phyloP scores from a whole-genome alignment of 768 basidiomycete species.

The Boletus huronensis region DNA sequence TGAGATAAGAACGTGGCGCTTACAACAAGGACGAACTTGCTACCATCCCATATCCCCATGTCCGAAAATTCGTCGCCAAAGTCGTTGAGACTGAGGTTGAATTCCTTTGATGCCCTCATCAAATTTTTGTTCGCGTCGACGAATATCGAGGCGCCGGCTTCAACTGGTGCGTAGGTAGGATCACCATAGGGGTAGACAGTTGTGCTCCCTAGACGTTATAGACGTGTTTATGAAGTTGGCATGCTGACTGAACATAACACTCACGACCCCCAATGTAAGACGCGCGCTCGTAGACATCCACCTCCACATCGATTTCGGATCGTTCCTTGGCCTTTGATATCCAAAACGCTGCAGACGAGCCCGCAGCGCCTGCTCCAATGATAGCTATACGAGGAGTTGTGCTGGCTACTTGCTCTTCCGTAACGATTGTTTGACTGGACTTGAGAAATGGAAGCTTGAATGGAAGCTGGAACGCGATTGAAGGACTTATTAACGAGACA shows the following conservation, averaged over 20 bases:
- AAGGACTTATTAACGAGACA: conserved; percentile 21
- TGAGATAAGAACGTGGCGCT: conserved; percentile 19
- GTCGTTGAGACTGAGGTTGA: conserved; percentile 58
- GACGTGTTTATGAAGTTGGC: conserved; percentile 1
- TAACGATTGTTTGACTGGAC: conserved; percentile 23
- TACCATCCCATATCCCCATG: conserved; percentile 83
- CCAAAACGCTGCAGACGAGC: conserved; percentile 82
- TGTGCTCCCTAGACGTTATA: conserved; percentile 58
- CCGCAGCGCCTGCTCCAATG: conserved; percentile 88
- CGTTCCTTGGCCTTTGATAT: conserved; percentile 74
- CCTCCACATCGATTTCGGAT: conserved; percentile 62
- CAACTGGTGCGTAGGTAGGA: conserved; percentile 56
- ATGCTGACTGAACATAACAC: conserved; percentile 32
- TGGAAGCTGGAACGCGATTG: conserved; percentile 42
- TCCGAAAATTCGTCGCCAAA: conserved; percentile 47
- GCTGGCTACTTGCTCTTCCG: conserved; percentile 18
- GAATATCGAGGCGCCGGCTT: conserved; percentile 89
- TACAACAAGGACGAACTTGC: conserved; percentile 63
- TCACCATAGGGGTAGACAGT: conserved; percentile 70
- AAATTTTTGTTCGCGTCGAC: conserved; percentile 70
- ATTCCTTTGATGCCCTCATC: conserved; percentile 74
- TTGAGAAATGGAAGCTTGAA: conserved; percentile 59
- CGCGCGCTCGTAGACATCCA: conserved; percentile 81
- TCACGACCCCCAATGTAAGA: conserved; percentile 81
- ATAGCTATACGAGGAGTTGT: conserved; percentile 66